These are phyloP conservation scores for Climacium dendroides DNA, from an alignment of 225 moss, liverwort and hornwort genomes.

Conservation along the genomic window DNA sequence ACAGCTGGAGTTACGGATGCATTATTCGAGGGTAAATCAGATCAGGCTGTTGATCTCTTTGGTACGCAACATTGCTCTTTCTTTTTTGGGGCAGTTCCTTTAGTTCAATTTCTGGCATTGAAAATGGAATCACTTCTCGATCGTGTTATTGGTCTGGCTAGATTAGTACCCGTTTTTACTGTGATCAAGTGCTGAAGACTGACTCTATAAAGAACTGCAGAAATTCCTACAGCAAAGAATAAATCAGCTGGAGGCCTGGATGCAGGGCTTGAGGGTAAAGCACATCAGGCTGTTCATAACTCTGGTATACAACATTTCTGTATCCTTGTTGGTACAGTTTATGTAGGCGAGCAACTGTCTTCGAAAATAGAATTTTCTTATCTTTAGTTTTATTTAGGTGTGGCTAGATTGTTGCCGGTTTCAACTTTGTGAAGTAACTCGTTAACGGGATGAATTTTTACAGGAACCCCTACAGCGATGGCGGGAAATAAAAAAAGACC, in stretches of 20 bases:
- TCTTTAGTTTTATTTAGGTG: neutral
- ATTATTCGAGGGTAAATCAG: neutral
- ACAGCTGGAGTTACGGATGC: neutral
- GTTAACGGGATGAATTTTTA: neutral
- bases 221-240: neutral
- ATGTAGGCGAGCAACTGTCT: neutral
- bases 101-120: neutral
- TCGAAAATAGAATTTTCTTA: neutral
- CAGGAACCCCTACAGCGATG: neutral
- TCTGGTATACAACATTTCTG: constrained; percentile 4
- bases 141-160: neutral
- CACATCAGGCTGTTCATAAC: neutral
- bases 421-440: neutral
- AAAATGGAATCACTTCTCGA: neutral
- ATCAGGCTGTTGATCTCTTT: neutral
- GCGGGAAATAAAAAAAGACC: neutral
- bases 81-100: neutral
- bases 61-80: neutral
- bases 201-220: neutral
- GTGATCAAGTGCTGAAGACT: neutral
- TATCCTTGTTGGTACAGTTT: neutral
- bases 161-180: neutral
- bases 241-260: neutral
- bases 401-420: neutral
- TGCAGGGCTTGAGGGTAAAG: neutral